A percentile compares a stretch with the other conserved stretches of the same genome.
Evolutionary conservation across 768 basidiomycete genomes (phyloP).

Genomic region (Lyophyllum semitale): DNA sequence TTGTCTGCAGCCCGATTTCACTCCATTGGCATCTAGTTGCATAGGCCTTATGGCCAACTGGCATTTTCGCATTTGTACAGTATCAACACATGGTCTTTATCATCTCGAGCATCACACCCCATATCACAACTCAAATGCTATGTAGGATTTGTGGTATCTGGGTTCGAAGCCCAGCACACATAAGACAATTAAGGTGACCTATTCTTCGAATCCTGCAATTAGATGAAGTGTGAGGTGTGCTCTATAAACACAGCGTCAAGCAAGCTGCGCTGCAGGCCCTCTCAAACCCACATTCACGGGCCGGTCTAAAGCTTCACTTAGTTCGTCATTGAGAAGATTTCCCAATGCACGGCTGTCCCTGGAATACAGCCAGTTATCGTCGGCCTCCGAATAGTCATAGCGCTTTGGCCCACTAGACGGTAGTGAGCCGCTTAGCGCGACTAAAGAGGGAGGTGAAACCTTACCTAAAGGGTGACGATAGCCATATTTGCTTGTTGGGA

Average conservation of each 20-base stretch:
- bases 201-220: too few species aligned
- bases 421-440: neutral
- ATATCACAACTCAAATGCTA: neutral
- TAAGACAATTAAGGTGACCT: neutral
- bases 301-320: conserved; percentile 38
- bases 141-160: neutral
- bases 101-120: neutral
- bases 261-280: conserved; percentile 20
- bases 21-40: neutral
- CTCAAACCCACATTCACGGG: conserved; percentile 31
- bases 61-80: conserved; percentile 15
- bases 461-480: conserved; percentile 86
- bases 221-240: neutral
- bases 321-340: conserved; percentile 67
- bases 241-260: neutral
- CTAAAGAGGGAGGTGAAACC: conserved; percentile 18
- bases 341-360: conserved; percentile 66
- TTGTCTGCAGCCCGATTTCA: neutral
- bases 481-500: conserved; percentile 96
- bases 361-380: conserved; percentile 73
- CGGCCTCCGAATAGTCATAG: conserved; percentile 69
- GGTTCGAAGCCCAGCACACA: neutral
- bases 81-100: conserved; percentile 4
- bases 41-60: neutral
- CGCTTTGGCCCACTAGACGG: conserved; percentile 82